Conservation (phyloP, 2,329 filamentous ascomycete genomes). For the Diaporthe humulicola region DNA sequence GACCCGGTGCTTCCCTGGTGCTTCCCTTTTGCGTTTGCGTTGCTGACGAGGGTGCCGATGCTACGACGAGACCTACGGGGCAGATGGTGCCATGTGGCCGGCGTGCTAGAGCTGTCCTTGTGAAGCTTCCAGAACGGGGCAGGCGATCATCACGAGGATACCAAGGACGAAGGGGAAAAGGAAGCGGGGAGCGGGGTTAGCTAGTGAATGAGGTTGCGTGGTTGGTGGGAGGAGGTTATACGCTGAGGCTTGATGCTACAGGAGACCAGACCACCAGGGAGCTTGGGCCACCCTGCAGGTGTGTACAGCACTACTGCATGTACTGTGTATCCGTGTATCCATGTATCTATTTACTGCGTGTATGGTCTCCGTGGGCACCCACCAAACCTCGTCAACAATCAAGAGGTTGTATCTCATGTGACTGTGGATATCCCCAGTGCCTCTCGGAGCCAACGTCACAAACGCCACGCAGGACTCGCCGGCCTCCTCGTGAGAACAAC, state of each 20-base stretch:
- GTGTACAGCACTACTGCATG: too few species aligned
- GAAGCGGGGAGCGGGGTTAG: neutral
- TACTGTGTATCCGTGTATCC: neutral
- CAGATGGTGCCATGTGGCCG: neutral
- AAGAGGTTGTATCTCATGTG: slow-evolving; percentile 6
- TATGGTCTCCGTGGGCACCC: neutral
- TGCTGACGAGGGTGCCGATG: neutral
- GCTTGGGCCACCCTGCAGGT: slow-evolving; percentile 11
- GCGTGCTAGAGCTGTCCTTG: neutral
- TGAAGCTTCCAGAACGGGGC: neutral
- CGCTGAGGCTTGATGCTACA: neutral
- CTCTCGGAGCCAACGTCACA: neutral
- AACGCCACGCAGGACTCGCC: neutral
- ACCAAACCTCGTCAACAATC: neutral
- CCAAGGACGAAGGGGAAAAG: neutral
- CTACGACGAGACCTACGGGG: neutral
- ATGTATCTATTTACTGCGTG: too few species aligned
- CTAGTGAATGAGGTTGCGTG: neutral
- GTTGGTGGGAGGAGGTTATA: neutral
- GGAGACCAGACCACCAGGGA: too few species aligned
- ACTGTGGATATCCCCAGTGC: slow-evolving; percentile 5
- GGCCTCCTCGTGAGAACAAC: slow-evolving; percentile 1
- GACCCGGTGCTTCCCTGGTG: neutral
- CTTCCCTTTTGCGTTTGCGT: neutral
- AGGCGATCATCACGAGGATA: neutral